Base-by-base conservation (phyloP, 2,329 filamentous ascomycete genomes). In the Microcyclosporella mali region DNA sequence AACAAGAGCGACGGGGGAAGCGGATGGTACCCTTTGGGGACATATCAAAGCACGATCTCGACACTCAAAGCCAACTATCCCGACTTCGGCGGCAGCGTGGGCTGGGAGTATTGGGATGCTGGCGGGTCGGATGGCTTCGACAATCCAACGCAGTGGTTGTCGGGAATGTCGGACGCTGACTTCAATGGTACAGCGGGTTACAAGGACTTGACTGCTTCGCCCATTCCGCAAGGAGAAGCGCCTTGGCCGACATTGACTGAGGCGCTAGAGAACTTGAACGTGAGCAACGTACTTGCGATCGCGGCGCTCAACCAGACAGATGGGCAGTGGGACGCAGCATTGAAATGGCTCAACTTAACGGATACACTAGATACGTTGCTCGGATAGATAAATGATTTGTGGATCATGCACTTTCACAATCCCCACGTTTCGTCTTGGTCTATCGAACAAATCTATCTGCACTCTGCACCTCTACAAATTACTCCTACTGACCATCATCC, bases 401-500 rank as follows among this genome's bases (percentile, higher is more conserved):
- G 21, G 9, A 25, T n/a, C n/a, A n/a, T 25, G 21, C 21, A 25
- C 21, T 25, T 25, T 25, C 9, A 9, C 21, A n/a, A n/a, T n/a
- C n/a, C n/a, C n/a, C n/a, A n/a, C n/a, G n/a, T n/a, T n/a, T n/a
- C n/a, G n/a, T n/a, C n/a, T n/a, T n/a, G n/a, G n/a, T n/a, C n/a
- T n/a, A n/a, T n/a, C n/a, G n/a, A n/a, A n/a, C n/a, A n/a, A n/a
- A n/a, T n/a, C n/a, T n/a, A n/a, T n/a, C n/a, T n/a, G n/a, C n/a
- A n/a, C n/a, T n/a, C n/a, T n/a, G n/a, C n/a, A n/a, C n/a, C n/a
- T n/a, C n/a, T 25, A 34, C 16, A 34, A 18, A 17, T 18, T 34
- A 34, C 33, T 17, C 33, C 10, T 11, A 14, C 52, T 30, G 81
- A 77, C 0, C 83, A 63, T 49, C 38, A 58, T 51, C 33, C 38